Evolutionary conservation across 2,329 filamentous ascomycete genomes (phyloP).

Genomic region (Ilyonectria mors-panacis): DNA sequence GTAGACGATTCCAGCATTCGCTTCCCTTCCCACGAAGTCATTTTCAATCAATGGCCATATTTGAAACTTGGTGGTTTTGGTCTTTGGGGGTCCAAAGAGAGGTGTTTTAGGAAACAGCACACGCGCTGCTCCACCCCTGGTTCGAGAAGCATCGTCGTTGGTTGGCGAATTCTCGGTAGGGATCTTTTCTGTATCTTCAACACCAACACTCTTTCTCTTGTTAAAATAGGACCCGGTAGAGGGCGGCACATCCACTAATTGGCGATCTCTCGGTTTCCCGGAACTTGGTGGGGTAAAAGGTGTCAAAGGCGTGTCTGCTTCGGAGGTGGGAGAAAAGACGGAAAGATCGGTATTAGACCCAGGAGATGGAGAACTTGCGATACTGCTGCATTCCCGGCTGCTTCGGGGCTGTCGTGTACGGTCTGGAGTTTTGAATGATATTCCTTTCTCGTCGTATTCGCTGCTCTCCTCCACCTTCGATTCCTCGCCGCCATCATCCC

Average conservation of each 20-base stretch:
- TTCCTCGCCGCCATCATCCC: no score
- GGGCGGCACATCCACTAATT: no score
- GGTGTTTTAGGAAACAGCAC: background rate
- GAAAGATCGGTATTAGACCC: no score
- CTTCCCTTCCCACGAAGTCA: background rate
- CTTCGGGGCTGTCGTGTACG: no score
- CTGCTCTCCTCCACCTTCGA: no score
- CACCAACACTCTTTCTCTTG: background rate
- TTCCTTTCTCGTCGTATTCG: background rate
- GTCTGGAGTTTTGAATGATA: background rate
- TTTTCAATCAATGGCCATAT: constrained; percentile 7
- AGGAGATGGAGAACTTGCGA: no score
- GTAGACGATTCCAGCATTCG: background rate
- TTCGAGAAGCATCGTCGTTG: no score
- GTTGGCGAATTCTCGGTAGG: background rate
- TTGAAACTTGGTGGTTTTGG: background rate
- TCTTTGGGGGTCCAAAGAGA: background rate
- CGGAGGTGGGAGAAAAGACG: no score
- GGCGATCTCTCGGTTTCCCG: background rate
- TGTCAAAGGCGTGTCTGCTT: no score
- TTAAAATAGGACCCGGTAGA: background rate
- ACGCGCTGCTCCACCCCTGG: background rate
- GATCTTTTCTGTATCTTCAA: background rate
- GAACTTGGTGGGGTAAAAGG: background rate
- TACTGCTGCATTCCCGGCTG: background rate